These are phyloP conservation scores for Xylariaceae sp. DNA, from an alignment of 2,329 filamentous ascomycete species.

Conservation along the genomic window DNA sequence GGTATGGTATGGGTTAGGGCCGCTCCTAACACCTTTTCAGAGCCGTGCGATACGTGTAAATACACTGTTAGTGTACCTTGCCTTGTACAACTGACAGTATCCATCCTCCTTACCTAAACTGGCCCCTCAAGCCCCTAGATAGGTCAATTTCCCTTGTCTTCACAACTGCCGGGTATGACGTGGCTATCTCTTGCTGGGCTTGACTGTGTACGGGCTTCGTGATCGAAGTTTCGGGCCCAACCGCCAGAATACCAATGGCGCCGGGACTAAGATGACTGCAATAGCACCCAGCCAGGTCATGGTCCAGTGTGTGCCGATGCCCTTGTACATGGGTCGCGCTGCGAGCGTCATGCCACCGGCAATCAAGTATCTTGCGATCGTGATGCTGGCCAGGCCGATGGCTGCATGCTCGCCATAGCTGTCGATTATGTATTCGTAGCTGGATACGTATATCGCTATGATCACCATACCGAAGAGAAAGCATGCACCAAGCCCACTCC, in stretches of 20 bases:
- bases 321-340: conserved; percentile 34
- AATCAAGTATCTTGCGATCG: conserved; percentile 29
- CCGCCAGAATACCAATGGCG: conserved; percentile 33
- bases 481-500: conserved; percentile 44
- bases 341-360: conserved; percentile 37
- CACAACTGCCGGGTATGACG: too few species aligned
- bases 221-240: conserved; percentile 21
- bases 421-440: conserved; percentile 55
- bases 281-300: conserved; percentile 36
- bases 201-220: conserved; percentile 7
- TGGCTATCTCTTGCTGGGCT: conserved; percentile 1
- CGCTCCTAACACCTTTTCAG: too few species aligned
- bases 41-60: too few species aligned
- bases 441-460: conserved; percentile 44
- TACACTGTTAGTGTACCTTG: too few species aligned
- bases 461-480: conserved; percentile 47
- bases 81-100: too few species aligned
- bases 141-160: too few species aligned
- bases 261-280: conserved; percentile 27
- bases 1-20: too few species aligned
- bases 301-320: conserved; percentile 37
- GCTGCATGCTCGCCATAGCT: conserved; percentile 48
- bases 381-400: conserved; percentile 29
- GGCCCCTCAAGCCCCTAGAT: too few species aligned
- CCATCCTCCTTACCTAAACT: too few species aligned